Base-by-base conservation (phyloP, 2,329 filamentous ascomycete genomes). In the Aureobasidium melanogenum region DNA sequence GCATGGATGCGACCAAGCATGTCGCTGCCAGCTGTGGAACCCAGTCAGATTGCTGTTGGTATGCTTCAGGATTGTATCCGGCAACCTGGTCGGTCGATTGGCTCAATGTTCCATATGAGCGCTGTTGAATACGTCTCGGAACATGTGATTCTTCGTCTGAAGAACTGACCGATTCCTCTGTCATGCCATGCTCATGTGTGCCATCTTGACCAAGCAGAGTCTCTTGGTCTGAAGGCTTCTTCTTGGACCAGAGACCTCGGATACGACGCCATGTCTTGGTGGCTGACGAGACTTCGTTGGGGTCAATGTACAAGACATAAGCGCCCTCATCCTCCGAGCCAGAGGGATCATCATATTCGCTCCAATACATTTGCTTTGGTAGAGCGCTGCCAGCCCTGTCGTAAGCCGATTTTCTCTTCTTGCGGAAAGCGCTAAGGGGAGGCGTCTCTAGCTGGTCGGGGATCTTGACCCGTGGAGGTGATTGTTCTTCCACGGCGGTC, bases 281-380 rank as follows among this genome's bases (percentile, higher is more conserved):
- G 15, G 88, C 86, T 0, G 87, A 84, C 60, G 89, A 88, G 36
- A 75, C 76, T 19, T 82, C 82, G 66, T 89, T 81, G 0, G 89
- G 88, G 69, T 92, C 82, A 63, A 93, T 78, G 68, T 89, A 91
- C 66, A 94, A 86, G 47, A 84, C 81, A 71, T 91, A 94, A 32
- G 81, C 82, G 46, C 68, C 66, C 22, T 84, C 80, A 15, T 80
- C 75, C 2, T 81, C 84, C 12, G 75, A 76, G 60, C 91, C 88
- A 70, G 89, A 91, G 9, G 88, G 88, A 70, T 92, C 77, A 66
- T 95, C 90, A 72, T 93, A 94, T 72, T 95, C 90, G 72, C 89
- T 93, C 89, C 90, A 95, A 70, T 93, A 94, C 24, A 70, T 63
- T 57, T 55, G 72, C 63, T 67, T 74, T 17, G 61, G 54, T 9